phyloP scores from a whole-genome alignment of 805 yeast genomes.

The Teunomyces cretensis region DNA sequence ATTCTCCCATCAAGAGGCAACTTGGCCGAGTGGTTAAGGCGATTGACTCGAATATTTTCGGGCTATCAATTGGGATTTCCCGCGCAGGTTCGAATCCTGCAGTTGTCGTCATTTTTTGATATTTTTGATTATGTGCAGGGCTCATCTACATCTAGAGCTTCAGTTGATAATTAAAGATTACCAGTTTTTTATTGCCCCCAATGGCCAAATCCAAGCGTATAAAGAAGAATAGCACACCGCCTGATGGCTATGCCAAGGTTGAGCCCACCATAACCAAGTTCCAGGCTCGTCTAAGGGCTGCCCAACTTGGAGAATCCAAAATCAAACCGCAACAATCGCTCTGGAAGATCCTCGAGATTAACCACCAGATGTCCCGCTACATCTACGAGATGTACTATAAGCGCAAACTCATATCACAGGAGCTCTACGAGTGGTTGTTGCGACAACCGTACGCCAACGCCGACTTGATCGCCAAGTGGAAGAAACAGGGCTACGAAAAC shows the following conservation, averaged over 20 bases:
- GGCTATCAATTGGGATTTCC: constrained; percentile 16
- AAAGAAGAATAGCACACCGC: constrained; percentile 42
- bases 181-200: not conserved
- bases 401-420: constrained; percentile 62
- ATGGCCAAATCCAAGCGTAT: constrained; percentile 11
- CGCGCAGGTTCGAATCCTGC: constrained; percentile 19
- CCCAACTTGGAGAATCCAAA: constrained; percentile 37
- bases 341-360: constrained; percentile 70
- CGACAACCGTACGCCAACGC: constrained; percentile 66
- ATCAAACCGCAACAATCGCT: constrained; percentile 55
- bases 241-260: constrained; percentile 71
- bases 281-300: constrained; percentile 54
- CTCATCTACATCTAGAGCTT: not conserved
- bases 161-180: too few relatives aligned
- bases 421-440: constrained; percentile 72
- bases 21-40: constrained; percentile 16
- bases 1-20: constrained; percentile 6
- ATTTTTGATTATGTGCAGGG: constrained; percentile 1
- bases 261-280: constrained; percentile 65
- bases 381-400: constrained; percentile 72
- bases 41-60: constrained; percentile 14
- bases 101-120: constrained; percentile 12
- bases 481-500: constrained; percentile 80
- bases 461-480: constrained; percentile 77
- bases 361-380: constrained; percentile 75